phyloP scores from a whole-genome alignment of 768 basidiomycete genomes.

The Aureoboletus auriporus region DNA sequence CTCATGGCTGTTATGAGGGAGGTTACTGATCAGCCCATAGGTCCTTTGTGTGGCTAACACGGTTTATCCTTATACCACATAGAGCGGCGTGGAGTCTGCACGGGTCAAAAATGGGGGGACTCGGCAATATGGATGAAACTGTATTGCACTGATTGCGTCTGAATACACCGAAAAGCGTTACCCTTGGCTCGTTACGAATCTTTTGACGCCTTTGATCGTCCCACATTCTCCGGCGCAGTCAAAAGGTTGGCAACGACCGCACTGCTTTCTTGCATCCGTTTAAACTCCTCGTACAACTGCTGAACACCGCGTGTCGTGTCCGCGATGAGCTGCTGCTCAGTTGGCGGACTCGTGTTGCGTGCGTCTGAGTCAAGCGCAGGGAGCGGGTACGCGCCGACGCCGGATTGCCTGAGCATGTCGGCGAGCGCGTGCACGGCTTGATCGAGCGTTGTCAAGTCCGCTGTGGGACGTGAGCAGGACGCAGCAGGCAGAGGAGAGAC shows the following conservation, averaged over 20 bases:
- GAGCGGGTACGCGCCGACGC: slow-evolving; percentile 64
- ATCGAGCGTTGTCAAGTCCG: slow-evolving; percentile 47
- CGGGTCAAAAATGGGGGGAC: background rate
- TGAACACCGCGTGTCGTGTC: slow-evolving; percentile 42
- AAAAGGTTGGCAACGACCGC: slow-evolving; percentile 47
- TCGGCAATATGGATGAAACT: background rate
- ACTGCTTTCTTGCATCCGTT: slow-evolving; percentile 54
- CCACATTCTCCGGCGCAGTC: slow-evolving; percentile 23
- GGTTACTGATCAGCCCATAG: slow-evolving; percentile 10
- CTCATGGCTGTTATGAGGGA: background rate
- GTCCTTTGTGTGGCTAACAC: slow-evolving; percentile 25
- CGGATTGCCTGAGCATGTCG: slow-evolving; percentile 50
- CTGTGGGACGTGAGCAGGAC: slow-evolving; percentile 24
- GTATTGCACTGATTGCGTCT: background rate
- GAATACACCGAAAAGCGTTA: background rate
- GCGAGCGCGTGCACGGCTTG: slow-evolving; percentile 44
- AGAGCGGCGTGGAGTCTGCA: no score
- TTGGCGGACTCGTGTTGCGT: slow-evolving; percentile 25
- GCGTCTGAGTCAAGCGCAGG: slow-evolving; percentile 24
- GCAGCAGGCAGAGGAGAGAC: slow-evolving; percentile 1
- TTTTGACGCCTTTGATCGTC: slow-evolving; percentile 12
- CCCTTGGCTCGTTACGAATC: background rate
- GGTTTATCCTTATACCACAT: slow-evolving; percentile 14
- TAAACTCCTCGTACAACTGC: slow-evolving; percentile 45
- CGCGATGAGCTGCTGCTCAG: slow-evolving; percentile 44